Percentiles rank a stretch among this genome's conserved stretches.
phyloP scores from a whole-genome alignment of 192 early-diverging fungal genomes.

The Coemansia sp. region DNA sequence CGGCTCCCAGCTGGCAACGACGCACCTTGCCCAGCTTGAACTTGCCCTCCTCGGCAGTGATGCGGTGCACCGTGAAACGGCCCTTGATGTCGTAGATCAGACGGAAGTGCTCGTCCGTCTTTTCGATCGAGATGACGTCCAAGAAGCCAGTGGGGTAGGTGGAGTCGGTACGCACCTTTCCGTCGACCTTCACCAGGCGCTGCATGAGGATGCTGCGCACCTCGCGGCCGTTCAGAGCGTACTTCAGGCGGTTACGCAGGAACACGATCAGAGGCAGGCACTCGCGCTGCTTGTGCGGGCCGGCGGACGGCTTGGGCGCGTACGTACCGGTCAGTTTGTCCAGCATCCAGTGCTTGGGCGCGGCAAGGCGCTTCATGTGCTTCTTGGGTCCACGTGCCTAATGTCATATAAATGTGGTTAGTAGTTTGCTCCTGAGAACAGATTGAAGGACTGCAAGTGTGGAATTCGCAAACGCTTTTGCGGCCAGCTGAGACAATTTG shows the following conservation, averaged over 20 bases:
- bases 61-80: constrained; percentile 99
- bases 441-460: no score
- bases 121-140: constrained; percentile 65
- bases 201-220: constrained; percentile 96
- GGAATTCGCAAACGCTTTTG: no score
- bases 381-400: constrained; percentile 94
- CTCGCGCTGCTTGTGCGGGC: constrained; percentile 99
- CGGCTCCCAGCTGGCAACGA: constrained; percentile 90
- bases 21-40: constrained; percentile 99
- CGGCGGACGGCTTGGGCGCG: constrained; percentile 92
- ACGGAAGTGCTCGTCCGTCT: constrained; percentile 99
- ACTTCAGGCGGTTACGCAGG: constrained; percentile 99
- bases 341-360: constrained; percentile 99
- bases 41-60: constrained; percentile 96
- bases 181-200: constrained; percentile 98
- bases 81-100: constrained; percentile 99
- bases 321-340: constrained; percentile 98
- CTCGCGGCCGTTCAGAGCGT: constrained; percentile 97
- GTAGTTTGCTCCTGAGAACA: neutral
- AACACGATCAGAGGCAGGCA: constrained; percentile 97
- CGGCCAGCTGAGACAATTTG: no score
- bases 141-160: constrained; percentile 98
- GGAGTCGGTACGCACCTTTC: constrained; percentile 94
- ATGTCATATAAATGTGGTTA: neutral
- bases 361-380: constrained; percentile 98